These are phyloP conservation scores for Posidonia oceanica DNA, from an alignment of 116 monocot species.

Conservation along the genomic window DNA sequence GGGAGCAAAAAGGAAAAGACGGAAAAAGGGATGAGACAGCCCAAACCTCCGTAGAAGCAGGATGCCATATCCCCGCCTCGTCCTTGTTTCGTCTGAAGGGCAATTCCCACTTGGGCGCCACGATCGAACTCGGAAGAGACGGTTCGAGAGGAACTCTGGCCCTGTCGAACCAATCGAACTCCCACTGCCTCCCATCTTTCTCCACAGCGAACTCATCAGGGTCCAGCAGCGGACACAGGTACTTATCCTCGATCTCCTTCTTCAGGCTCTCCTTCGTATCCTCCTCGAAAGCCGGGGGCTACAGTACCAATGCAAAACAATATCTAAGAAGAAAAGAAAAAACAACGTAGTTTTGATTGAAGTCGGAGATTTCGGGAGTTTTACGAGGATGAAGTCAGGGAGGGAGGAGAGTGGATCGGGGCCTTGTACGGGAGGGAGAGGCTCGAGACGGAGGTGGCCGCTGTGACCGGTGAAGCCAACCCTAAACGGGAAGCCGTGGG, in stretches of 20 bases:
- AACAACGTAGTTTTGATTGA: neutral
- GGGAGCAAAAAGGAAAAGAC: too few species aligned
- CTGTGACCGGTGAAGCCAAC: constrained; percentile 88
- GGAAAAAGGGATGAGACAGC: too few species aligned
- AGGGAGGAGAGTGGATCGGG: constrained; percentile 34
- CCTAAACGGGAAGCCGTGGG: constrained; percentile 54
- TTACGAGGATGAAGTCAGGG: constrained; percentile 74
- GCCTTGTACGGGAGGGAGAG: constrained; percentile 51
- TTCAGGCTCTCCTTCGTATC: constrained; percentile 57
- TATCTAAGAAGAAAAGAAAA: neutral
- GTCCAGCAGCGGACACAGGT: constrained; percentile 60
- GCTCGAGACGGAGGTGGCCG: constrained; percentile 87
- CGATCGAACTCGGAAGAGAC: constrained; percentile 36
- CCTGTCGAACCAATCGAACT: constrained; percentile 80
- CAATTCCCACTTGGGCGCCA: constrained; percentile 71
- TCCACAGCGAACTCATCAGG: constrained; percentile 56
- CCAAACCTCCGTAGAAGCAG: constrained; percentile 43
- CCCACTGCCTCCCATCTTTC: constrained; percentile 63
- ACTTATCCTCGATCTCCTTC: constrained; percentile 56
- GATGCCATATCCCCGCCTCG: constrained; percentile 35
- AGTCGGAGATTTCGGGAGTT: neutral
- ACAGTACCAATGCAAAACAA: neutral
- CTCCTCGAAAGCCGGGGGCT: constrained; percentile 76
- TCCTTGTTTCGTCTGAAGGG: constrained; percentile 57
- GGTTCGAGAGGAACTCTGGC: constrained; percentile 61